Evolutionary conservation across 2,329 filamentous ascomycete species (phyloP), one percentile per base, ranked within the genome.

Genomic region (Tetracladium maxilliforme): DNA sequence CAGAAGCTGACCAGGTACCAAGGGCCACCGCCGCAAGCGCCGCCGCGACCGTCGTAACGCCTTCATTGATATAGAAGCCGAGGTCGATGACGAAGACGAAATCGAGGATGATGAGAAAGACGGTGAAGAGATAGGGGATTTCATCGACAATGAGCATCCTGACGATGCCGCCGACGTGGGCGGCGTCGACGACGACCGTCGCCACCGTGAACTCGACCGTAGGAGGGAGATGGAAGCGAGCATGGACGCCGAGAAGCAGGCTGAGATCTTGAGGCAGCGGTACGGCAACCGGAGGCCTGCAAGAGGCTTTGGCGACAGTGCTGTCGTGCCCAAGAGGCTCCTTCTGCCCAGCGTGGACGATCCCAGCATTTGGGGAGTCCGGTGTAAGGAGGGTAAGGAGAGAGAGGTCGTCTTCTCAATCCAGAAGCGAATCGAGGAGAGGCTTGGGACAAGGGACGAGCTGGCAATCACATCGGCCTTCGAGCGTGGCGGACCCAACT

Each of bases 31-130:
- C 29, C 70, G 78, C 40, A 95, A 95, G 52, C 79, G 86, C 30
- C 76, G 74, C 48, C 71, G 70, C 47, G 72, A 79, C 36, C 67
- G 68, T 35, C 71, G 82, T 34, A 81, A 82, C 40, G 75, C 78
- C 43, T 94, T 94, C 70, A 74, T 98, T 55, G 90, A 98, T 71
- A 82, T 87, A 43, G 90, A 98, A 62, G 90, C 90, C 48, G 90
- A 94, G 55, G 90, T 98, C 39, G 90, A 95, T 44, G 90, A 80
- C 30, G 84, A 92, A 40, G 84, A 93, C 40, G 80, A 83, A 37
- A 76, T 69, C 37, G 80, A 81, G 33, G 83, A 92, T 35, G 83
- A 92, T 25, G 87, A 94, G 39, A 83, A 92, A 39, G 84, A 92
- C 27, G 72, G 81, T 30, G 75, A 84, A 39, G 83, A 77, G 37